Evolutionary conservation across 192 early-diverging fungal genomes (phyloP), one percentile per base, ranked within the genome.

Genomic region (Podila clonocystis): DNA sequence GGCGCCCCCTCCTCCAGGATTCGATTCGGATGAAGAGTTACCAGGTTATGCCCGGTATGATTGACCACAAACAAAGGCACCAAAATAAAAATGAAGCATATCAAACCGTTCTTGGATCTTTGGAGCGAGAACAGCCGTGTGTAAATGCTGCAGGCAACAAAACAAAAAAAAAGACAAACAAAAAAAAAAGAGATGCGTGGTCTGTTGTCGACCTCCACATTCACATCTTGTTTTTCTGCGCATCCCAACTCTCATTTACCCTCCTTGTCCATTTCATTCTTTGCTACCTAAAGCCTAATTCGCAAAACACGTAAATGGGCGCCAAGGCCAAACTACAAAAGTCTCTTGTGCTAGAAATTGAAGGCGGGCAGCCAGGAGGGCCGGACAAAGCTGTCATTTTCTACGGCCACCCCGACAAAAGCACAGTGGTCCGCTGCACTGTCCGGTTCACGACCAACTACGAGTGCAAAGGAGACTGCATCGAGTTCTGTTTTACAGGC

Each of bases 391-490:
- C 72, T 1, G 13, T 65, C 49, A 41, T 73, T 6, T 60, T 61
- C 58, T 73, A 59, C 26, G 64, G 63, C 8, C 57, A 63, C 1
- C 55, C 55, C 19, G 72, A 66, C 22, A 52, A 28, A 6, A 17
- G 28, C 3, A 73, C 72, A 3, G 19, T 66, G 9, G 30, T 73
- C 1, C 63, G 38, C 9, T 63, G 72, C 19, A 63, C 58, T 26
- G 58, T 73, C 9, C 52, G 63, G 30, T 66, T 73, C 63, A 28
- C 15, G 2, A 36, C 63, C 41, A 73, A 73, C 29, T 73, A 73
- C 28, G 72, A 73, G 55, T 73, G 63, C 36, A 65, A 61, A 41
- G 63, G 72, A 9, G 57, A 66, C 11, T 3, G 45, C 12, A 50
- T 65, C 17, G 17, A 61, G 13, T 60, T 50, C 45, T 38, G 26